Base-by-base conservation (phyloP, 2,329 filamentous ascomycete species). In the Furcasterigmium furcatum region DNA sequence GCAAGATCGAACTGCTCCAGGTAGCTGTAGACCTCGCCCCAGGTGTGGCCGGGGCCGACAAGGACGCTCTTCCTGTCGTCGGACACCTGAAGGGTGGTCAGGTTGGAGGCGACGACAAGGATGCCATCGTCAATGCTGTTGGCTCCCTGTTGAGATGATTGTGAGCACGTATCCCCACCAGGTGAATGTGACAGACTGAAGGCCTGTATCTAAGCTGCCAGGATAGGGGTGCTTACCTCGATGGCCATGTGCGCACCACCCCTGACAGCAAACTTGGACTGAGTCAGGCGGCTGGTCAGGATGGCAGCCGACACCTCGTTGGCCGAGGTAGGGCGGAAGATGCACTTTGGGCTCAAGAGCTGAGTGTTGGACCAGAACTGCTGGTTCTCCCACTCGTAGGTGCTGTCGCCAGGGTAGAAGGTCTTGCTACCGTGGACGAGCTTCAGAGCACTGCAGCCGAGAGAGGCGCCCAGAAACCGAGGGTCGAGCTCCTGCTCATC, bases 21-120 rank as follows among this genome's bases (percentile, higher is more conserved):
- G 22, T 49, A 50, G 1, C 51, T 51, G 41, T 65, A 65, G n/a
- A 67, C 55, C 4, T 47, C 49, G 13, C 57, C 52, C 55, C 63
- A 63, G 32, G 54, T 54, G 38, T 54, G 55, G 18, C 61, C 64
- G 20, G 62, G 52, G 5, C 63, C 64, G 5, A 67, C 53, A 9
- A 52, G 9, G 34, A 36, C 34, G n/a, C n/a, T 30, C 40, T 42
- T 52, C 41, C 50, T 51, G 34, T 64, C 62, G 2, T 47, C 46
- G 10, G 60, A 61, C 5, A 64, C 39, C 21, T 48, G 44, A n/a
- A 64, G 55, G n/a, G 57, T 49, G 30, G 61, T 59, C n/a, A 66
- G 38, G 25, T 55, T 45, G 20, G 59, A 58, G 24, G 74, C 57
- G 45, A 67, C 67, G 41, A 75, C 60, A 1, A 62, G 51, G 35